These are phyloP conservation scores for Verticillium nubilum DNA, from an alignment of 2,329 filamentous ascomycete species.

Conservation along the genomic window DNA sequence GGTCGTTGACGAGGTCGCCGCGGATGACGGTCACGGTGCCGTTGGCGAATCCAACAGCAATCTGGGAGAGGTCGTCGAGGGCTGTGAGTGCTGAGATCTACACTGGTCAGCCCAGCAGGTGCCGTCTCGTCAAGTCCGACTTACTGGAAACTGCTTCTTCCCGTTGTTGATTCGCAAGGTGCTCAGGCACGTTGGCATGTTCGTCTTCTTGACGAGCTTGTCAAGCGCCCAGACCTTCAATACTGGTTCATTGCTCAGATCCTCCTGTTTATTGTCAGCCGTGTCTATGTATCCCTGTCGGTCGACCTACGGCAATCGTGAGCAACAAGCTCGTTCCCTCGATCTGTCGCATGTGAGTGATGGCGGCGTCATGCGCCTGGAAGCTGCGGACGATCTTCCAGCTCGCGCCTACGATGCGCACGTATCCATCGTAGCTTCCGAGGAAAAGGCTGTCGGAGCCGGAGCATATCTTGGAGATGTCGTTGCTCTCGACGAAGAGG, in stretches of 20 bases:
- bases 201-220: slow-evolving; percentile 89
- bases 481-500: slow-evolving; percentile 74
- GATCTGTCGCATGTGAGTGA: slow-evolving; percentile 90
- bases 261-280: slow-evolving; percentile 50
- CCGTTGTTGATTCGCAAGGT: slow-evolving; percentile 84
- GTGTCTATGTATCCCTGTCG: neutral
- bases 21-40: slow-evolving; percentile 89
- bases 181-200: slow-evolving; percentile 80
- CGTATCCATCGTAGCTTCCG: slow-evolving; percentile 76
- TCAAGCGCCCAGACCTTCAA: slow-evolving; percentile 98
- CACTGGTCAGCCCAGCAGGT: neutral
- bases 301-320: slow-evolving; percentile 57
- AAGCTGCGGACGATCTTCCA: slow-evolving; percentile 88
- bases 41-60: slow-evolving; percentile 94
- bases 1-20: slow-evolving; percentile 91
- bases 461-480: slow-evolving; percentile 77
- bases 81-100: slow-evolving; percentile 84
- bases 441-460: slow-evolving; percentile 88
- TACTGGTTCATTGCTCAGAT: slow-evolving; percentile 79
- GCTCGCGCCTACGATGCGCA: slow-evolving; percentile 79
- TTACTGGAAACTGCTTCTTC: slow-evolving; percentile 83
- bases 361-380: slow-evolving; percentile 74
- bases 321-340: slow-evolving; percentile 81
- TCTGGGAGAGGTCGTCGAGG: slow-evolving; percentile 81
- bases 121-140: slow-evolving; percentile 16